Evolutionary conservation across 2,329 filamentous ascomycete species (phyloP).

Genomic region (Cytospora piceicola): DNA sequence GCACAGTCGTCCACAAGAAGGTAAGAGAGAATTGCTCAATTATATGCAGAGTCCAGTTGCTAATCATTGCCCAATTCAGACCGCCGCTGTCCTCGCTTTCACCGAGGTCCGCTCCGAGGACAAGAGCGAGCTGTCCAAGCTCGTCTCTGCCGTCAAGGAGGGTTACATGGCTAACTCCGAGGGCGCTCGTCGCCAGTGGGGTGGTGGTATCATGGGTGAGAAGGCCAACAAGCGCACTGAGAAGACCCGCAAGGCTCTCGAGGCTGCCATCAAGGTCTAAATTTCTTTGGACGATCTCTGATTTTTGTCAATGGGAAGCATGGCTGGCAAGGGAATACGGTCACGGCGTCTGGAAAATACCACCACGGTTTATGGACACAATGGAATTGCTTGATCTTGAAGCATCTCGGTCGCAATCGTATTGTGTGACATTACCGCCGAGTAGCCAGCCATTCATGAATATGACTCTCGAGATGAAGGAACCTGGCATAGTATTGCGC

Average conservation of each 20-base stretch:
- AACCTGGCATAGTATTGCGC: neutral
- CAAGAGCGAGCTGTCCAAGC: conserved; percentile 97
- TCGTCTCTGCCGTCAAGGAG: conserved; percentile 95
- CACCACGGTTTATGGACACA: conserved; percentile 38
- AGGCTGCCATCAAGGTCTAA: conserved; percentile 98
- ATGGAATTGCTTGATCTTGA: conserved; percentile 34
- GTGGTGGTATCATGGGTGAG: conserved; percentile 98
- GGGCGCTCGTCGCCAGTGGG: conserved; percentile 90
- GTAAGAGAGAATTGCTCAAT: conserved; percentile 47
- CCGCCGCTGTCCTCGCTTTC: conserved; percentile 90
- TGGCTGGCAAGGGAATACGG: conserved; percentile 30
- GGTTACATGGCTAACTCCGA: conserved; percentile 97
- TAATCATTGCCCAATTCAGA: conserved; percentile 58
- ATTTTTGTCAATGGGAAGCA: conserved; percentile 33
- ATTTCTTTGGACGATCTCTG: conserved; percentile 29
- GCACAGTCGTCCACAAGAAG: conserved; percentile 99
- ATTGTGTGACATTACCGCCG: conserved; percentile 32
- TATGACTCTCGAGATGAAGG: conserved; percentile 31
- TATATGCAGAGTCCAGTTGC: neutral
- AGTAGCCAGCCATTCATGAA: conserved; percentile 32
- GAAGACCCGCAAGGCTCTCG: conserved; percentile 94
- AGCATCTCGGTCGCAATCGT: conserved; percentile 30
- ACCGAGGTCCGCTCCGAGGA: conserved; percentile 98
- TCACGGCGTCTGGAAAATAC: conserved; percentile 42
- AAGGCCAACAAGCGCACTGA: conserved; percentile 80